Evolutionary conservation across 768 basidiomycete genomes (phyloP), one percentile per base, ranked within the genome.

Genomic region (Phlegmacium glaucopus): DNA sequence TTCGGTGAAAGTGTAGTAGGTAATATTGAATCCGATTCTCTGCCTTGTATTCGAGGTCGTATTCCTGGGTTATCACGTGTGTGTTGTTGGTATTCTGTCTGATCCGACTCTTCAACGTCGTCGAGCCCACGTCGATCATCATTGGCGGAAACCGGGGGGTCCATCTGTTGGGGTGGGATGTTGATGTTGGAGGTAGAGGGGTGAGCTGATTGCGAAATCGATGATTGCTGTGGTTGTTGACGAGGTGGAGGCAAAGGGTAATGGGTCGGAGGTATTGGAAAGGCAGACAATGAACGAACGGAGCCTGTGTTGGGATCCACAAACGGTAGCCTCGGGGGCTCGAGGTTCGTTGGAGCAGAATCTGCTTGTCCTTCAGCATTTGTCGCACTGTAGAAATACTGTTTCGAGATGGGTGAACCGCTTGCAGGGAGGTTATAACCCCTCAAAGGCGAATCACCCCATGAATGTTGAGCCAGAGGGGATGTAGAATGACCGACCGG

Each of bases 201-300:
- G 18, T 44, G 27, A 13, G 40, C 34, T 10, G 53, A 44, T 40
- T 59, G 56, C 16, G 55, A 58, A 39, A 55, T 53, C 38, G 55
- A 48, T 2, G 53, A 50, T 28, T 54, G 49, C 26, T 52, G 47
- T 39, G 22, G 37, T 32, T 38, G 39, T 45, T 41, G 40, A 35
- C 63, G 61, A 15, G 61, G 65, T 25, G 78, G 75, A 29, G 83
- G 87, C 11, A 83, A 64, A 10, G 87, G 87, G 48, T 84, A 79
- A 60, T 88, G 85, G 1, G 78, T 79, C 0, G 87, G 87, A 12
- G 87, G 87, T 0, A 75, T 64, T 17, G 87, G 87, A 61, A 90
- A 90, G 0, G 81, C 83, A 27, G 83, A 85, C 17, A 90, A 68
- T 1, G 85, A 83, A 15, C 83, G 74, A n/a, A 86, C 73, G 22